Conservation (phyloP, 116 monocot species). For the Posidonia oceanica region DNA sequence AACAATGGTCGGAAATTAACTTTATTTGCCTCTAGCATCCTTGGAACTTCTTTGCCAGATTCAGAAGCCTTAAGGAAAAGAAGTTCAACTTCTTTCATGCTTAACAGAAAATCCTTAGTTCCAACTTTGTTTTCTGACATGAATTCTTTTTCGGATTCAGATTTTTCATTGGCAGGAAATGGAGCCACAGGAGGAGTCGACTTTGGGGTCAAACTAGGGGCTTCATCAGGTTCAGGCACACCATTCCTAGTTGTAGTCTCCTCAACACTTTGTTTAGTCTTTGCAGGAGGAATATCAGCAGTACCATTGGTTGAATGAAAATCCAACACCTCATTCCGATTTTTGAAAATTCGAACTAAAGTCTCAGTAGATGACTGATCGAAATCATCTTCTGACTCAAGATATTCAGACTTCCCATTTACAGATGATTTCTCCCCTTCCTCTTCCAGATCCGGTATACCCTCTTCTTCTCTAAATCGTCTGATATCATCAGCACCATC, state of each 20-base stretch:
- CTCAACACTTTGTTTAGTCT: conserved; percentile 27
- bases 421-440: conserved; percentile 32
- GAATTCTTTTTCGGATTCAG: conserved; percentile 21
- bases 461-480: conserved; percentile 57
- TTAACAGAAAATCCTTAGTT: conserved; percentile 32
- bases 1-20: conserved; percentile 40
- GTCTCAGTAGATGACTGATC: conserved; percentile 53
- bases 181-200: conserved; percentile 11
- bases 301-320: conserved; percentile 12
- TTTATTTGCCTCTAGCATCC: conserved; percentile 87
- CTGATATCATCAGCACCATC: conserved; percentile 35
- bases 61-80: conserved; percentile 75
- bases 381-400: conserved; percentile 67
- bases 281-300: conserved; percentile 4
- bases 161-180: conserved; percentile 31
- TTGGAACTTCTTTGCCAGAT: conserved; percentile 79
- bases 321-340: conserved; percentile 33
- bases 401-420: conserved; percentile 27
- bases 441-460: conserved; percentile 75
- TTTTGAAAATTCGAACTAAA: conserved; percentile 66
- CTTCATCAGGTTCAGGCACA: conserved; percentile 24
- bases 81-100: conserved; percentile 72
- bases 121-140: conserved; percentile 21
- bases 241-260: conserved; percentile 10
- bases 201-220: conserved; percentile 22